Conservation (phyloP, 306 rosid genomes). For the Pyrus betulifolia region DNA sequence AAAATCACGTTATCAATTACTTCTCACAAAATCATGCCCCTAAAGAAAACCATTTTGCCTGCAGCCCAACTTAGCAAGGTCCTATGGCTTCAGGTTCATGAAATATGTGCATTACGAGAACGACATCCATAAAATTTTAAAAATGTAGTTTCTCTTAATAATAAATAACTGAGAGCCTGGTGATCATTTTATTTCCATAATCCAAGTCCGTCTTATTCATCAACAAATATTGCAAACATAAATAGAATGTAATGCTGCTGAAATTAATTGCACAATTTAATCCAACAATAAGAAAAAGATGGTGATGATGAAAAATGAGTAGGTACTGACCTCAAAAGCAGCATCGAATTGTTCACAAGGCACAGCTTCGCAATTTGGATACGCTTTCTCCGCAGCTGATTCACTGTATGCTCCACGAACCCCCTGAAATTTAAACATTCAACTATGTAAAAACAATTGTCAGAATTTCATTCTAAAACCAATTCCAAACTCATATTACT, state of each 20-base stretch:
- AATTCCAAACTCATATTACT: not conserved
- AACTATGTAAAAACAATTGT: not conserved
- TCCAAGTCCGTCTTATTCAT: not conserved
- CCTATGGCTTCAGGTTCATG: not conserved
- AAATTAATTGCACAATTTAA: not conserved
- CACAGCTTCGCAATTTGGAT: constrained; percentile 92
- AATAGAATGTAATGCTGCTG: not conserved
- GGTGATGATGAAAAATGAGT: not conserved
- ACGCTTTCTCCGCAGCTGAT: constrained; percentile 86
- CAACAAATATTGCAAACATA: not conserved
- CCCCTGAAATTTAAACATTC: constrained; percentile 49
- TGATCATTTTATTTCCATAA: not conserved
- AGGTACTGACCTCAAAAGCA: constrained; percentile 61
- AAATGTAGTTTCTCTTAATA: not conserved
- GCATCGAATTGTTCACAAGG: constrained; percentile 92
- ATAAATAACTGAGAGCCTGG: not conserved
- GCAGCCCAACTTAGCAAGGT: not conserved
- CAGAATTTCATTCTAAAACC: not conserved
- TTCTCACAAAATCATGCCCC: not conserved
- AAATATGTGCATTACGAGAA: not conserved
- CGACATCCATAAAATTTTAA: not conserved
- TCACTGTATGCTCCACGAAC: constrained; percentile 90
- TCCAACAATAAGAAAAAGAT: not conserved
- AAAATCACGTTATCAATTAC: not conserved
- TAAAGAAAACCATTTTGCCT: not conserved